Percentiles rank a stretch among this genome's conserved stretches.
Evolutionary conservation across 345 rosid genomes (phyloP).

Genomic region (Populus nigra): DNA sequence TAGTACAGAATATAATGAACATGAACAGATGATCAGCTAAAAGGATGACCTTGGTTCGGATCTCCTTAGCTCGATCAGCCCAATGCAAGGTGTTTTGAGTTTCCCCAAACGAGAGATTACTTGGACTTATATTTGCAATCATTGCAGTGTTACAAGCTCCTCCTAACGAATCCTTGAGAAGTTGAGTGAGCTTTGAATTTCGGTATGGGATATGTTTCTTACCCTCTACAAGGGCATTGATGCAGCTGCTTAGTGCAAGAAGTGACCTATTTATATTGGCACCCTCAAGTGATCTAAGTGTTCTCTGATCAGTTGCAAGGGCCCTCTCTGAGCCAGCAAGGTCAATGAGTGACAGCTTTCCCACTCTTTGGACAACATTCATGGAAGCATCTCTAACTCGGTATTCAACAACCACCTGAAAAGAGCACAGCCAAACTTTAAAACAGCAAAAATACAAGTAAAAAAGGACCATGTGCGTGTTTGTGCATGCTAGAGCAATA

Average conservation of each 20-base stretch:
- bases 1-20: not conserved
- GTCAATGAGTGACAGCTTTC: conserved; percentile 89
- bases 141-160: conserved; percentile 90
- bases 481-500: too few relatives aligned
- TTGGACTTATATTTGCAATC: conserved; percentile 93
- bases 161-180: conserved; percentile 89
- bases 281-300: conserved; percentile 86
- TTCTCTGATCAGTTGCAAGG: conserved; percentile 84
- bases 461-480: not conserved
- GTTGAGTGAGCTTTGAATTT: conserved; percentile 94
- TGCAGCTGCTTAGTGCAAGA: conserved; percentile 89
- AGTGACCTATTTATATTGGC: conserved; percentile 94
- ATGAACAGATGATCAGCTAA: not conserved
- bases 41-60: conserved; percentile 54
- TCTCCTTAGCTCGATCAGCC: conserved; percentile 96
- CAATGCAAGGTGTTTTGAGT: conserved; percentile 95
- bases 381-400: conserved; percentile 60
- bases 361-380: conserved; percentile 60
- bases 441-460: not conserved
- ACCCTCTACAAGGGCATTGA: conserved; percentile 94
- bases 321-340: conserved; percentile 99
- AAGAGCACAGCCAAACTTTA: not conserved
- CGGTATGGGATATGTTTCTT: conserved; percentile 89
- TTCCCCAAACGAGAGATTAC: conserved; percentile 84
- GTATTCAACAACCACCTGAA: conserved; percentile 76